Percentiles rank a stretch among this genome's conserved stretches.
Conservation (phyloP, 148 eudicot species). For the Chenopodium suecicum region DNA sequence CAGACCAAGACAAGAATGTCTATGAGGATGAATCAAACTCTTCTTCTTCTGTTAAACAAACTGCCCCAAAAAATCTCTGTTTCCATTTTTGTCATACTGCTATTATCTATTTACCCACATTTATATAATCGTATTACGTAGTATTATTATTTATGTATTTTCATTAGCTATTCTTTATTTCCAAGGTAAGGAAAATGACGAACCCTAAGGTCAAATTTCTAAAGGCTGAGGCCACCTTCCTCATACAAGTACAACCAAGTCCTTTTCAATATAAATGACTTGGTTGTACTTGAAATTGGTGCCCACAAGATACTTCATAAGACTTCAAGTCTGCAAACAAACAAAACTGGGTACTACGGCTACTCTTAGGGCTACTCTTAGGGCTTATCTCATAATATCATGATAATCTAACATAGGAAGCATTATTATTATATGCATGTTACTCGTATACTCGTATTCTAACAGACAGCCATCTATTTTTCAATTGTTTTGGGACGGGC, state of each 20-base stretch:
- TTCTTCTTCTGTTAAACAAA: neutral
- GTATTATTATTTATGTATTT: too few species aligned
- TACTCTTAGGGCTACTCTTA: neutral
- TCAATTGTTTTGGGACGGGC: neutral
- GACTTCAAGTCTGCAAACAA: conserved; percentile 2
- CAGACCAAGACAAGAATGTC: neutral
- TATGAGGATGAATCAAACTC: too few species aligned
- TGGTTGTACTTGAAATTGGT: neutral
- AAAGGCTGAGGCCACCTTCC: too few species aligned
- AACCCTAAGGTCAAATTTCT: neutral
- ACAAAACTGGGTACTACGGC: neutral
- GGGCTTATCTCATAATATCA: neutral
- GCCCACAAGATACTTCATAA: neutral
- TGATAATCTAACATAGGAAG: neutral
- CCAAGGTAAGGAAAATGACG: neutral
- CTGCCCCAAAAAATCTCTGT: neutral
- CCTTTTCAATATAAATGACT: too few species aligned
- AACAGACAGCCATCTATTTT: neutral
- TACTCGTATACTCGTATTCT: neutral
- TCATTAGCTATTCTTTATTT: neutral
- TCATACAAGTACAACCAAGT: too few species aligned
- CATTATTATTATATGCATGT: neutral
- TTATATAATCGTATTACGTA: too few species aligned
- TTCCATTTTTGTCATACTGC: neutral
- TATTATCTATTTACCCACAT: neutral